These are phyloP conservation scores for Neolecta irregularis DNA, from an alignment of 1,139 yeast genomes.

Conservation along the genomic window DNA sequence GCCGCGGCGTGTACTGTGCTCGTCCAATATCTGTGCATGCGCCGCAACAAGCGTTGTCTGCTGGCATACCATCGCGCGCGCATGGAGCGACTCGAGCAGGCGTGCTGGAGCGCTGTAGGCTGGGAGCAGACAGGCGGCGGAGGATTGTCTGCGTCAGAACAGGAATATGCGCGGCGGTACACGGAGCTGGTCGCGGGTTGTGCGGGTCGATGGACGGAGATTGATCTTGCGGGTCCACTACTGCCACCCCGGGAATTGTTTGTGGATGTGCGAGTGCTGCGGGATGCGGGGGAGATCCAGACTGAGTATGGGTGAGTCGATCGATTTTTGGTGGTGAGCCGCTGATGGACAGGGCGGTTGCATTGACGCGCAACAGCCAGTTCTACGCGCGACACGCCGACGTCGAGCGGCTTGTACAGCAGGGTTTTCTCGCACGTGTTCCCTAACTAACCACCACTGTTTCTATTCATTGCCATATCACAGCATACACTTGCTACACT, in stretches of 20 bases:
- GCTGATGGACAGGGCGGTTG: slow-evolving; percentile 39
- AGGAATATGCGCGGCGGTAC: slow-evolving; percentile 58
- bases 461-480: no score
- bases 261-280: slow-evolving; percentile 80
- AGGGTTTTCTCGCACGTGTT: slow-evolving; percentile 75
- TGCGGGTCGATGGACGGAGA: slow-evolving; percentile 64
- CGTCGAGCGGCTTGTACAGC: slow-evolving; percentile 85
- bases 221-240: slow-evolving; percentile 77
- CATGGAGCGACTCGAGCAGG: slow-evolving; percentile 48
- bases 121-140: neutral
- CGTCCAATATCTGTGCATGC: slow-evolving; percentile 67
- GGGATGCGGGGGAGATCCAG: slow-evolving; percentile 93
- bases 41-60: slow-evolving; percentile 76
- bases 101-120: slow-evolving; percentile 48
- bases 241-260: slow-evolving; percentile 86
- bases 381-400: slow-evolving; percentile 87
- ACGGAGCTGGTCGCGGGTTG: slow-evolving; percentile 56
- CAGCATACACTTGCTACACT: no score
- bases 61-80: slow-evolving; percentile 68
- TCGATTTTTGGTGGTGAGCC: neutral
- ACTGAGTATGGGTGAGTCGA: slow-evolving; percentile 64
- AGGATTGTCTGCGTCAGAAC: slow-evolving; percentile 43
- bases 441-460: no score
- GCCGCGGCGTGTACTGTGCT: slow-evolving; percentile 47
- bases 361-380: slow-evolving; percentile 86